Evolutionary conservation across 257 asterid genomes (phyloP), one percentile per base, ranked within the genome.

Genomic region (Forsythia viridissima): DNA sequence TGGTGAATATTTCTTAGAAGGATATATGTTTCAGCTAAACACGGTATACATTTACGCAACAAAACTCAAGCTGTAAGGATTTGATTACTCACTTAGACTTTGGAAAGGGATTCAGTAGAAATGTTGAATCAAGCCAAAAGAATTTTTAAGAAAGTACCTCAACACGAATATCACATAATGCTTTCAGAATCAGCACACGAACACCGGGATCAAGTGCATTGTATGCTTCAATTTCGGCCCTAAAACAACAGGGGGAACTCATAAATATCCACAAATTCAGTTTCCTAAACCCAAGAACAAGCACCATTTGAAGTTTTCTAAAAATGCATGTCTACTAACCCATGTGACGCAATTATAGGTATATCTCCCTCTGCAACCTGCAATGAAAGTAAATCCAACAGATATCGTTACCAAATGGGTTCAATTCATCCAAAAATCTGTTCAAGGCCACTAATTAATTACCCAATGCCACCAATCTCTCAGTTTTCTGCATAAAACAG

Each of bases 391-490:
- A 67, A 86, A 81, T 76, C 48, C 71, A 72, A 74, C 39, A 80
- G 41, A 44, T 74, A 8, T 6, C 48, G 55, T 48, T 8, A 37
- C 6, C 81, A 76, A 8, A 73, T 46, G 59, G 81, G 72, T 40
- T 43, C 73, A 12, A 80, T 72, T 68, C 38, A 46, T 81, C 43
- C 11, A 66, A 55, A 78, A 84, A 73, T 40, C 20, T 30, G 68
- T 52, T 80, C 65, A 72, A 74, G 73, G 18, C 59, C 46, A 51
- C 57, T 39, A 77, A 68, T 38, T 72, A 88, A 80, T 87, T 96
- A 96, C 99, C 99, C 97, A 92, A 78, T 90, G 98, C 99, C 99
- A 96, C 97, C 98, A 96, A 85, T 93, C 97, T 79, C 97, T 85
- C 85, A 96, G 82, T 85, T 96, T 96, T 84, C 97, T 85, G 87